Base-by-base conservation (phyloP, 108 stramenopile genomes). In the Ochromonas danica region DNA sequence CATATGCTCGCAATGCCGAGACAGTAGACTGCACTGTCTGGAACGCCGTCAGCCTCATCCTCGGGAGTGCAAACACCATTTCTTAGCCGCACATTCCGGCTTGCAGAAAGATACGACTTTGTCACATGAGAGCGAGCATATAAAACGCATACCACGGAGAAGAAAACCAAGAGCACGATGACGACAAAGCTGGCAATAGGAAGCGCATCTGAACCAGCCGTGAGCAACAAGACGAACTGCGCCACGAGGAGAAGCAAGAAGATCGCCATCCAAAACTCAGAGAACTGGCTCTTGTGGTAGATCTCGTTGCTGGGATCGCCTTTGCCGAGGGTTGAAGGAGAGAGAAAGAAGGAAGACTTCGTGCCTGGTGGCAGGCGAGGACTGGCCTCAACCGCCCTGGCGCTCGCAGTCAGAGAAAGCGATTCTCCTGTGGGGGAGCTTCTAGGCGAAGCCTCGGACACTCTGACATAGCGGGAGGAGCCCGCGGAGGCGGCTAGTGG, bases 41-140 rank as follows among this genome's bases (percentile, higher is more conserved):
- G 41, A 38, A 75, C 40, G 40, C 6, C 31, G 25, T 75, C 72
- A 10, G 72, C 51, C 38, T 75, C 72, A 57, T 75, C 45, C 6
- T 75, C 72, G 6, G 72, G 72, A 6, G 72, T 75, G 41, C 72
- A 60, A 3, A 33, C 41, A 27, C 63, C 63, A 28, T 25, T 22
- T 75, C 31, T 75, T 33, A 60, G 6, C 22, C 40, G 36, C 25
- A 45, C 10, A 36, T 57, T 75, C 36, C 28, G 3, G 6, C 22
- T 6, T 6, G 6, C 10, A 3, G 63, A 67, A 22, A 67, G 40
- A 6, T 22, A 33, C 14, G 51, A 60, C 31, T 75, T 75, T 25
- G 3, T 60, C 6, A 60, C 31, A 41, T 35, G 10, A 3, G 22
- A 10, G 3, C 72, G 3, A 27, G 72, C 36, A 6, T 28, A 27